These are phyloP conservation scores for Ogataea nonfermentans DNA, from an alignment of 805 yeast genomes.

Conservation along the genomic window DNA sequence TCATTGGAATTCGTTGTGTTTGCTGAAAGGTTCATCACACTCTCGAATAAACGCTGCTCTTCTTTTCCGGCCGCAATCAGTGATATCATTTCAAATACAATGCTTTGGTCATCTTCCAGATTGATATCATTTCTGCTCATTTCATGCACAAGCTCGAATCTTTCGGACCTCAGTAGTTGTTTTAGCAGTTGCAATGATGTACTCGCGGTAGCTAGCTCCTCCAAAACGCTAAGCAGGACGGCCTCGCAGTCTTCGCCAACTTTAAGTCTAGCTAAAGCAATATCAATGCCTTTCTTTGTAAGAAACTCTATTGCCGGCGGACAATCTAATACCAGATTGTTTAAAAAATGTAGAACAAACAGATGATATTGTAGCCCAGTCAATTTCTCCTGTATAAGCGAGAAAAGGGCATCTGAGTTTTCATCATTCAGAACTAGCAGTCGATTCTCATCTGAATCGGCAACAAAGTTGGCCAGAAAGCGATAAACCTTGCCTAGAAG, in stretches of 20 bases:
- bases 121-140: constrained; percentile 13
- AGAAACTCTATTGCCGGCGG: constrained; percentile 2
- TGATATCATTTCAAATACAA: constrained; percentile 6
- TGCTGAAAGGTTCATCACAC: constrained; percentile 19
- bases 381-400: constrained; percentile 2
- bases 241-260: constrained; percentile 7
- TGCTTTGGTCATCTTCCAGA: constrained; percentile 8
- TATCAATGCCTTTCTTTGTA: neutral
- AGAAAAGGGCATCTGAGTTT: neutral
- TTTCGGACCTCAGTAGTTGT: neutral
- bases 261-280: neutral
- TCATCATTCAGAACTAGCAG: constrained; percentile 1
- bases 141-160: constrained; percentile 5
- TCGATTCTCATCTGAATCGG: constrained; percentile 15
- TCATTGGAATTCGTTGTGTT: constrained; percentile 15
- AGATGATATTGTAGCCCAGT: neutral
- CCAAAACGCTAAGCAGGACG: constrained; percentile 8
- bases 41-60: constrained; percentile 7
- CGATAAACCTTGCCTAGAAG: constrained; percentile 6
- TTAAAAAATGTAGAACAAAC: constrained; percentile 16
- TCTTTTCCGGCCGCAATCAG: neutral
- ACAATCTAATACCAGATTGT: constrained; percentile 14
- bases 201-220: constrained; percentile 8
- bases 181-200: neutral
- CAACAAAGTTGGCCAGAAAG: constrained; percentile 19